A percentile compares a stretch with the other conserved stretches of the same genome.
phyloP scores from a whole-genome alignment of 2,329 filamentous ascomycete genomes.

The Calonectria fujianensis region DNA sequence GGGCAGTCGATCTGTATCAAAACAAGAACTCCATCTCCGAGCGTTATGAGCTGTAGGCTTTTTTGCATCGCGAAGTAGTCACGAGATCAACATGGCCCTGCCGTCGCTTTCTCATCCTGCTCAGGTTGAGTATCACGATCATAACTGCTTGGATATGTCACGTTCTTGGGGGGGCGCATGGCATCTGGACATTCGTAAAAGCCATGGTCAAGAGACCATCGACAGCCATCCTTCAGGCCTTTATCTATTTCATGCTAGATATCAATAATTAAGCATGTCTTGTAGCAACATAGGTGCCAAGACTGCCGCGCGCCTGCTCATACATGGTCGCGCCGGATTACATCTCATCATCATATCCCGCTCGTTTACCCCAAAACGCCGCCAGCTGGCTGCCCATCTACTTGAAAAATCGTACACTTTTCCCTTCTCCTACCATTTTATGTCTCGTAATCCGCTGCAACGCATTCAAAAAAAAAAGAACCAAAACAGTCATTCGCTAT shows the following conservation, averaged over 20 bases:
- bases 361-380: conserved; percentile 45
- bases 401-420: conserved; percentile 40
- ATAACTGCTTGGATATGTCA: not conserved
- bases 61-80: not conserved
- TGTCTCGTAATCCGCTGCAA: conserved; percentile 34
- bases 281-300: not conserved
- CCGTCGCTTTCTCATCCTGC: not conserved
- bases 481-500: conserved; percentile 39
- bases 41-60: not conserved
- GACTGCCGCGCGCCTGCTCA: conserved; percentile 11
- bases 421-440: conserved; percentile 37
- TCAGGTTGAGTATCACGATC: not conserved
- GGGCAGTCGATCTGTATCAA: not conserved
- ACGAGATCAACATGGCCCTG: not conserved
- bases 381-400: conserved; percentile 35
- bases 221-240: not conserved
- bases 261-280: conserved; percentile 9
- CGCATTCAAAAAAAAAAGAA: conserved; percentile 32
- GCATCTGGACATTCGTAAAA: not conserved
- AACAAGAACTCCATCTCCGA: not conserved
- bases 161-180: not conserved
- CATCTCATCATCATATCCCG: conserved; percentile 44
- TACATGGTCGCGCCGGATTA: conserved; percentile 16
- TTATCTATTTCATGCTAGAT: conserved; percentile 26
- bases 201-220: not conserved